Base-by-base conservation (phyloP, 140 eudicot species). In the Eryngium alpinum region DNA sequence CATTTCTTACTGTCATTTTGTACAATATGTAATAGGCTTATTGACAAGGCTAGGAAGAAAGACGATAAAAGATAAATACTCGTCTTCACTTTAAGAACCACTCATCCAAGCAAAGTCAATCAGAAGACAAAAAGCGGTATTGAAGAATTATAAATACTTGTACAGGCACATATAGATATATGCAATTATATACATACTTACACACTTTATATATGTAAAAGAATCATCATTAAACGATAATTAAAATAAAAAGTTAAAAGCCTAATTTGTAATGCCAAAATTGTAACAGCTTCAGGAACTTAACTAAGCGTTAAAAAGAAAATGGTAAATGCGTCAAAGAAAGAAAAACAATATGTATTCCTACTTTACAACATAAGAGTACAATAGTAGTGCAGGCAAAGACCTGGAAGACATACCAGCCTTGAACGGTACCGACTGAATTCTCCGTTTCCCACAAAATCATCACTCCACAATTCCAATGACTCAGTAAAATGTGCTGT, bases 391-490 rank as follows among this genome's bases (percentile, higher is more conserved):
- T 74, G 15, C n/a, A 43, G 52, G 78, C 31, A 78, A 75, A 74
- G 77, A 21, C 38, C 87, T 66, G 80, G 56, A 70, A 73, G 72
- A 81, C 93, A 51, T 88, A 92, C 99, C 95, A 96, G 92, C 87
- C 86, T 89, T 62, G 94, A 87, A 62, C 99, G 99, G 76, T 91
- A 91, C 79, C 89, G 96, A 84, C 99, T 84, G 82, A 96, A 96
- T 50, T 89, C 94, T 81, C 94, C 93, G 87, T 85, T 91, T 81
- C 94, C 90, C 85, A 93, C 98, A 76, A 93, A 80, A 79, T 90
- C 97, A 89, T 96, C 93, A 87, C 90, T 90, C 98, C 98, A 96
- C 80, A 93, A 87, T 81, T 96, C 99, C 79, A 96, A 27, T 13
- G 89, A 56, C 74, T 91, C 95, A 63, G 81, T 82, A 81, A 78